Percentiles rank a stretch among this genome's conserved stretches.
phyloP scores from a whole-genome alignment of 192 early-diverging fungal genomes.

The Backusella luteola region DNA sequence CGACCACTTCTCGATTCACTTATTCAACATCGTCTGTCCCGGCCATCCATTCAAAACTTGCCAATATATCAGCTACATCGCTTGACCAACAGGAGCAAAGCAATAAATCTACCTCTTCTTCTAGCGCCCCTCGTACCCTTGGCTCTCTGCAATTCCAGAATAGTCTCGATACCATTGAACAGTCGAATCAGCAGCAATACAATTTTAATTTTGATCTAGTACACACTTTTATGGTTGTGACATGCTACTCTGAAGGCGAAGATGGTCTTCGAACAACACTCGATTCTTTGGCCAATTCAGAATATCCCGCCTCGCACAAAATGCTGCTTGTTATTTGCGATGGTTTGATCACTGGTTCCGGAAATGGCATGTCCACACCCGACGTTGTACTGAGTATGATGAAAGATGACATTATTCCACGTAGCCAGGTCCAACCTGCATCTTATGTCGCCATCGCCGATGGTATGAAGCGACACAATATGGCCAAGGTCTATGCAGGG shows the following conservation, averaged over 20 bases:
- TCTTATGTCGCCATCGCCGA: constrained; percentile 89
- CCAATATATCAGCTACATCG: not conserved
- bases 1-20: constrained; percentile 36
- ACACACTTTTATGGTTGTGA: constrained; percentile 73
- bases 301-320: constrained; percentile 77
- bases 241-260: constrained; percentile 79
- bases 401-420: constrained; percentile 66
- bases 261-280: constrained; percentile 71
- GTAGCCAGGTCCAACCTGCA: constrained; percentile 64
- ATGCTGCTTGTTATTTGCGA: constrained; percentile 77
- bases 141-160: constrained; percentile 2
- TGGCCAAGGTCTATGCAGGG: constrained; percentile 90
- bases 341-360: constrained; percentile 75
- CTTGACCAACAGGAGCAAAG: not conserved
- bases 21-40: constrained; percentile 17
- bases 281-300: constrained; percentile 74
- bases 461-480: constrained; percentile 87
- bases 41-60: not conserved
- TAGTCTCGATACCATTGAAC: constrained; percentile 17
- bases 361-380: constrained; percentile 73
- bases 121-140: not conserved
- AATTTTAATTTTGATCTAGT: constrained; percentile 57
- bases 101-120: not conserved
- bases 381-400: constrained; percentile 79
- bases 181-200: constrained; percentile 13